Conservation (phyloP, 1,284 basidiomycete genomes). For the Heterobasidion parviporum region DNA sequence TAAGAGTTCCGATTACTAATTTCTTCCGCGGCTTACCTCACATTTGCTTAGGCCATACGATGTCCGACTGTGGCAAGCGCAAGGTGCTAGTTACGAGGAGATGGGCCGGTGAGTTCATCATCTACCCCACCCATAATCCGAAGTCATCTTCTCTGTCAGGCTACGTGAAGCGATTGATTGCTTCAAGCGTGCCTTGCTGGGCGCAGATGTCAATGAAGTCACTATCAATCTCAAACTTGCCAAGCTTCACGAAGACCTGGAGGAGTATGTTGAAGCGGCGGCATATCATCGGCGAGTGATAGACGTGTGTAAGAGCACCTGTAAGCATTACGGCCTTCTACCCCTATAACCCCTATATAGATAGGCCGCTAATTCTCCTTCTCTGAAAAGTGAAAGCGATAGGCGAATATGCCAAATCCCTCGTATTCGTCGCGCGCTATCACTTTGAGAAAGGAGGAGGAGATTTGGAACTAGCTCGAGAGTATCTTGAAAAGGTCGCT, state of each 20-base stretch:
- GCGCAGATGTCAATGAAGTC: slow-evolving; percentile 76
- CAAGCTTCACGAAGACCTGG: slow-evolving; percentile 60
- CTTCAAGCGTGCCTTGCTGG: slow-evolving; percentile 80
- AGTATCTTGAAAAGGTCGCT: slow-evolving; percentile 66
- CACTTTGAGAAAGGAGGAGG: slow-evolving; percentile 55
- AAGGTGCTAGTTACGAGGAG: slow-evolving; percentile 91
- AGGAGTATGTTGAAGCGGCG: slow-evolving; percentile 57
- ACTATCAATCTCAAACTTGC: slow-evolving; percentile 74
- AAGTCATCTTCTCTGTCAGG: slow-evolving; percentile 29
- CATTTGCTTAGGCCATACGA: slow-evolving; percentile 76
- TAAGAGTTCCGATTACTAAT: slow-evolving; percentile 20
- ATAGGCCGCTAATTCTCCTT: neutral
- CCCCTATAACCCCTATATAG: too few species aligned
- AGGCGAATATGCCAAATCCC: slow-evolving; percentile 72
- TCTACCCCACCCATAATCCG: neutral
- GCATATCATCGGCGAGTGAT: slow-evolving; percentile 69
- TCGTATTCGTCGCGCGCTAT: slow-evolving; percentile 73
- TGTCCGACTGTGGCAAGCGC: slow-evolving; percentile 91
- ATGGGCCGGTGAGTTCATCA: slow-evolving; percentile 56
- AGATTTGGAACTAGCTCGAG: slow-evolving; percentile 52
- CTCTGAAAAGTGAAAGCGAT: slow-evolving; percentile 47
- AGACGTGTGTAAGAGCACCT: slow-evolving; percentile 61
- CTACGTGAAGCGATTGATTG: slow-evolving; percentile 83
- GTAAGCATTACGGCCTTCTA: slow-evolving; percentile 15
- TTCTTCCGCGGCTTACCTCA: neutral